A percentile compares a stretch with the other conserved stretches of the same genome.
These are phyloP conservation scores for Magnusiomyces ingens DNA, from an alignment of 1,139 yeast species.

Conservation along the genomic window DNA sequence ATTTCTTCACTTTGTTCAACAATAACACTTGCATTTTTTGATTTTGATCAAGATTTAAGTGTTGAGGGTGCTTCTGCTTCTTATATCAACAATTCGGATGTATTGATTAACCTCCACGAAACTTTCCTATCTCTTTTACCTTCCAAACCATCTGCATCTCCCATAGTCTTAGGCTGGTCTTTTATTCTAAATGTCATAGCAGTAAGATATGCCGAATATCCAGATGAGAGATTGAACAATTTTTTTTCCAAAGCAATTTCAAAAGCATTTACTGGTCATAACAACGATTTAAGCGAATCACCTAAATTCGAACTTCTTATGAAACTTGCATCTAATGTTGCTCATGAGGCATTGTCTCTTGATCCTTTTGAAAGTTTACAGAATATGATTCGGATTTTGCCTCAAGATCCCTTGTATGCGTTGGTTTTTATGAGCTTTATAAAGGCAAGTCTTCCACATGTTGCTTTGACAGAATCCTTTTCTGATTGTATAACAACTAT, in stretches of 20 bases:
- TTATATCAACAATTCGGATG: conserved; percentile 40
- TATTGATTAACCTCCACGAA: conserved; percentile 40
- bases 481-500: conserved; percentile 43
- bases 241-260: conserved; percentile 21
- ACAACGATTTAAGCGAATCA: conserved; percentile 8
- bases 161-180: conserved; percentile 66
- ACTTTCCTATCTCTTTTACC: conserved; percentile 26
- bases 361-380: conserved; percentile 38
- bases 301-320: conserved; percentile 13
- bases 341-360: conserved; percentile 39
- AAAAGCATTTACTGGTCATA: conserved; percentile 6
- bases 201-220: conserved; percentile 41
- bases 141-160: conserved; percentile 39
- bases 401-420: conserved; percentile 44
- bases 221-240: conserved; percentile 23
- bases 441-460: conserved; percentile 54
- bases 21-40: conserved; percentile 29
- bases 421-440: conserved; percentile 56
- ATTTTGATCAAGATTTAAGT: conserved; percentile 29
- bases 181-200: conserved; percentile 53
- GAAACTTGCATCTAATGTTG: conserved; percentile 25
- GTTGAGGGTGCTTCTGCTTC: conserved; percentile 25
- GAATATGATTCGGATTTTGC: conserved; percentile 39
- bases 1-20: conserved; percentile 22
- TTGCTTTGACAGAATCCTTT: conserved; percentile 50